Conservation (phyloP, 495 filamentous ascomycete genomes). For the Lasiosphaeria hispida region DNA sequence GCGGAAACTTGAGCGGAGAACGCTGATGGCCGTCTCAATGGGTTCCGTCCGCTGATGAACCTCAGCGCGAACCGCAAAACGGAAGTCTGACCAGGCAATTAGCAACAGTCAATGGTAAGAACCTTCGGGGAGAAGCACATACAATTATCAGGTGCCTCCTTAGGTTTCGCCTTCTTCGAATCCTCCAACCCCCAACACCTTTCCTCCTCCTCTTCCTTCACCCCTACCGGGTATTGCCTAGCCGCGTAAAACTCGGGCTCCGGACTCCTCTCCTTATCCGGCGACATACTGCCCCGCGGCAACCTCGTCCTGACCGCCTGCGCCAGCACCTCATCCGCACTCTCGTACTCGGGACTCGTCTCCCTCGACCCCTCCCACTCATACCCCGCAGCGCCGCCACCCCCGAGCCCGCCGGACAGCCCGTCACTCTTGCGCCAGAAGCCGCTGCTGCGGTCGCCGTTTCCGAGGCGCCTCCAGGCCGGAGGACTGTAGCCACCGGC, state of each 20-base stretch:
- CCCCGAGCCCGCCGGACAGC: slow-evolving; percentile 26
- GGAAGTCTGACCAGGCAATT: slow-evolving; percentile 62
- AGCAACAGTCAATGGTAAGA: slow-evolving; percentile 32
- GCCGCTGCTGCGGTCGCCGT: slow-evolving; percentile 53
- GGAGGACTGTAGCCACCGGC: slow-evolving; percentile 56
- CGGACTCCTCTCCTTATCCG: slow-evolving; percentile 50
- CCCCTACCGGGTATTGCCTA: slow-evolving; percentile 16
- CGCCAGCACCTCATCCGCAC: slow-evolving; percentile 43
- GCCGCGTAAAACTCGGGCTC: slow-evolving; percentile 39
- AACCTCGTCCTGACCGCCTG: slow-evolving; percentile 50
- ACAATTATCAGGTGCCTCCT: slow-evolving; percentile 36
- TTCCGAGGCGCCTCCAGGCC: slow-evolving; percentile 53
- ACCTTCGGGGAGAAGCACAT: slow-evolving; percentile 8
- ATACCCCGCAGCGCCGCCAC: slow-evolving; percentile 4
- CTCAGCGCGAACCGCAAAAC: slow-evolving; percentile 80
- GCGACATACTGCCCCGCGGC: slow-evolving; percentile 49
- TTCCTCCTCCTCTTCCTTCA: slow-evolving; percentile 34
- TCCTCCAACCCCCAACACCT: background rate
- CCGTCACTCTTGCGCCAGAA: slow-evolving; percentile 50
- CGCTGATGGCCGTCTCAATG: slow-evolving; percentile 69
- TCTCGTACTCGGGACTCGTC: slow-evolving; percentile 33
- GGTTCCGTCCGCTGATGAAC: slow-evolving; percentile 84
- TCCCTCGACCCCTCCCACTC: slow-evolving; percentile 18
- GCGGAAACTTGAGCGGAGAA: slow-evolving; percentile 56
- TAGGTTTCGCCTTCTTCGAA: background rate